Conservation (phyloP, 306 rosid species). For the Phaseolus lunatus region DNA sequence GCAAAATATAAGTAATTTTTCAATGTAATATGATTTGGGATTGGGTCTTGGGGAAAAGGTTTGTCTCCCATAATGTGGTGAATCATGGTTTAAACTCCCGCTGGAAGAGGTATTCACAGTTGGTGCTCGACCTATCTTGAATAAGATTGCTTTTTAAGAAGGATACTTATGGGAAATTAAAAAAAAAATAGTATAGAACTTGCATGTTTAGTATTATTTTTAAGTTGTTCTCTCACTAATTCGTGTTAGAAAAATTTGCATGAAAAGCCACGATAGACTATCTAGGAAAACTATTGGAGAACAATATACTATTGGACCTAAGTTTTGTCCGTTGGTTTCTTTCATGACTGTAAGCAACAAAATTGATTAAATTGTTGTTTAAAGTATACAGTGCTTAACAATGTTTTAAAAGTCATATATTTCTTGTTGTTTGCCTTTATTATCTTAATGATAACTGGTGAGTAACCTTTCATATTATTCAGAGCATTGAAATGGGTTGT, state of each 20-base stretch:
- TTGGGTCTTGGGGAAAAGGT: not conserved
- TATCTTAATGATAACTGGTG: not conserved
- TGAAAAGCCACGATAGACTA: not conserved
- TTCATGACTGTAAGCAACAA: not conserved
- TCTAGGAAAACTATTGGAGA: not conserved
- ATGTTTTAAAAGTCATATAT: not conserved
- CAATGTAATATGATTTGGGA: not conserved
- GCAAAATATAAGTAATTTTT: not conserved
- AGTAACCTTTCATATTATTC: not conserved
- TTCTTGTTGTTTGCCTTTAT: not conserved
- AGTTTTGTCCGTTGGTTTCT: not conserved
- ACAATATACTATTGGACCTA: not conserved
- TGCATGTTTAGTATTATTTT: not conserved
- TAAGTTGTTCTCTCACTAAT: not conserved
- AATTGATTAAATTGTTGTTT: not conserved
- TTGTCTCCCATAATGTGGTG: not conserved
- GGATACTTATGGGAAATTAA: no score
- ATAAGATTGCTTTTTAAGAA: no score
- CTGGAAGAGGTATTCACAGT: no score
- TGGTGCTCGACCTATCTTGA: no score
- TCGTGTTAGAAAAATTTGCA: not conserved
- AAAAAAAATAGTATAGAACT: not conserved
- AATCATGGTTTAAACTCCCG: not conserved
- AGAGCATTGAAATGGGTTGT: not conserved
- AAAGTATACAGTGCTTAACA: not conserved